Evolutionary conservation across 768 basidiomycete genomes (phyloP).

Genomic region (Mycena galopus): DNA sequence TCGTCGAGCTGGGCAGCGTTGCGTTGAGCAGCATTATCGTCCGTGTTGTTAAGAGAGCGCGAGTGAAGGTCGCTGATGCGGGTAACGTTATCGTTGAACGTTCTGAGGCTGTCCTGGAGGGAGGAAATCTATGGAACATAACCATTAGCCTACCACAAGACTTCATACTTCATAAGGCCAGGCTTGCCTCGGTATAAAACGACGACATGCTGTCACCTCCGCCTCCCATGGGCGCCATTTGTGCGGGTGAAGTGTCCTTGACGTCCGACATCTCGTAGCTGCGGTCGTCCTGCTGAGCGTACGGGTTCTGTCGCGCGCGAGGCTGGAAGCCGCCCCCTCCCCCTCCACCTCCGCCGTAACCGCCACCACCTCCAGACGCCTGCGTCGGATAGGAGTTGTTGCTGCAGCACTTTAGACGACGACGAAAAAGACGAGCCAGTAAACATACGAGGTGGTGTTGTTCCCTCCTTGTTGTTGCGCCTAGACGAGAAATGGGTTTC

Average conservation of each 20-base stretch:
- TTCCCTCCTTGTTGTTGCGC: slow-evolving; percentile 78
- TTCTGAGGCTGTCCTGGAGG: slow-evolving; percentile 76
- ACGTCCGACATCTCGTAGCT: slow-evolving; percentile 82
- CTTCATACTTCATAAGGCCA: not conserved
- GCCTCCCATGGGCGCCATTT: slow-evolving; percentile 53
- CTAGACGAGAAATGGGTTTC: slow-evolving; percentile 48
- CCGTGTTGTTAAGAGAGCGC: slow-evolving; percentile 81
- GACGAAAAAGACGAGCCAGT: slow-evolving; percentile 10
- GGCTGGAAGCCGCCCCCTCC: slow-evolving; percentile 55
- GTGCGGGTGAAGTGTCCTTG: slow-evolving; percentile 64
- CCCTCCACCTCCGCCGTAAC: slow-evolving; percentile 46
- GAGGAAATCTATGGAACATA: slow-evolving; percentile 70
- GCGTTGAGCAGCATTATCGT: slow-evolving; percentile 73
- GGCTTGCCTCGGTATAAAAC: slow-evolving; percentile 81
- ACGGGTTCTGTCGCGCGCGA: slow-evolving; percentile 70
- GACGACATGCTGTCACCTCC: slow-evolving; percentile 70
- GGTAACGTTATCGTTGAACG: slow-evolving; percentile 77
- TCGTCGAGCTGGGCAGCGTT: slow-evolving; percentile 75
- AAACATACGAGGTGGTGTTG: slow-evolving; percentile 61
- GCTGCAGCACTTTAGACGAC: slow-evolving; percentile 47
- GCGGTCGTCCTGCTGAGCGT: slow-evolving; percentile 73
- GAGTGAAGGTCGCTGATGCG: slow-evolving; percentile 81
- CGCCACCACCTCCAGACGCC: slow-evolving; percentile 59
- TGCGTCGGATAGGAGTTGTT: slow-evolving; percentile 79
- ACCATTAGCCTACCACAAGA: not conserved